These are phyloP conservation scores for Trebouxia sp. DNA, from an alignment of 139 green algal genomes.

Conservation along the genomic window DNA sequence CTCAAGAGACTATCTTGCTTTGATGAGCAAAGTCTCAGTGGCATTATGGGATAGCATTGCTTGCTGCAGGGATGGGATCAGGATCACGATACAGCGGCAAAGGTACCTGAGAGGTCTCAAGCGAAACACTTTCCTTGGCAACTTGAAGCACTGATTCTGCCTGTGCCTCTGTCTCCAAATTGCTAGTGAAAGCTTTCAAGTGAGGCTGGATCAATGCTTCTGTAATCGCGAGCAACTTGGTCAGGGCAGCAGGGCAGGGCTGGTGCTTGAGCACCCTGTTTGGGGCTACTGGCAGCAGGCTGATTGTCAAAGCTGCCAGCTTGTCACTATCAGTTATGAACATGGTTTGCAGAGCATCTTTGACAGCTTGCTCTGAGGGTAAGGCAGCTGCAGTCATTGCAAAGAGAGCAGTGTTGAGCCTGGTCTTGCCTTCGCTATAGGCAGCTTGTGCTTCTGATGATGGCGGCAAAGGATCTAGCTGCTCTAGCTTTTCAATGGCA, in stretches of 20 bases:
- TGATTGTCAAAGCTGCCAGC: background rate
- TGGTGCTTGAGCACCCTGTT: slow-evolving; percentile 6
- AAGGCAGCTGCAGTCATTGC: background rate
- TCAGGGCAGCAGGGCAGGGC: background rate
- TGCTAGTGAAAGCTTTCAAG: background rate
- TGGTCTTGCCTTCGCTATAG: background rate
- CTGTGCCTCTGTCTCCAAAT: background rate
- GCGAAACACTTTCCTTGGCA: background rate
- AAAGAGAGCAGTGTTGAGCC: slow-evolving; percentile 6
- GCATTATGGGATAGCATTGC: too few relatives aligned
- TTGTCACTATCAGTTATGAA: background rate
- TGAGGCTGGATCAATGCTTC: background rate
- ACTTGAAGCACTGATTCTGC: background rate
- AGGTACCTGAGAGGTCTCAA: background rate
- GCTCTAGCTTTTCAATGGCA: background rate
- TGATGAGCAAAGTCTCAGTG: too few relatives aligned
- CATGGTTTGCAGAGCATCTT: slow-evolving; percentile 15
- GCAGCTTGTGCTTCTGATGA: slow-evolving; percentile 11
- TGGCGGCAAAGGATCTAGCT: slow-evolving; percentile 13
- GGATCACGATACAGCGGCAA: background rate
- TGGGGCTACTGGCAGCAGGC: background rate
- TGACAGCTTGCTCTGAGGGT: slow-evolving; percentile 21
- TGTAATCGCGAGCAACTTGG: slow-evolving; percentile 2
- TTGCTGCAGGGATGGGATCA: too few relatives aligned
- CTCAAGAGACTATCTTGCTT: too few relatives aligned